phyloP scores from a whole-genome alignment of 768 basidiomycete species.

The Mycena galopus region DNA sequence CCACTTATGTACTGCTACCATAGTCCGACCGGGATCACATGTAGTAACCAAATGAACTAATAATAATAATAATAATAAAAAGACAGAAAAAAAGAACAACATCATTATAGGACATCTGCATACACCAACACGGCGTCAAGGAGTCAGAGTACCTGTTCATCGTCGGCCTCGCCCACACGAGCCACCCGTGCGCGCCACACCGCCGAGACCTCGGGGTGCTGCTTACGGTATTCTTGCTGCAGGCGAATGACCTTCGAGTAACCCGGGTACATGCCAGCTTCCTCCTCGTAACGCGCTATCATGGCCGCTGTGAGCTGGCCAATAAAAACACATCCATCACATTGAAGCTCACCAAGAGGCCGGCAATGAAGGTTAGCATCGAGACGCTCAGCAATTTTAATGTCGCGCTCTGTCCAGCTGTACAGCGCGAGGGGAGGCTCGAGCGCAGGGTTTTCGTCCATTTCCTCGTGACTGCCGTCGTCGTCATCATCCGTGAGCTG shows the following conservation, averaged over 20 bases:
- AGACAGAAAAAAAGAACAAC: too few species aligned
- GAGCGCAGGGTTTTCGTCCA: not conserved
- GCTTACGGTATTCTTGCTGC: not conserved
- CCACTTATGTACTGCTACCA: too few species aligned
- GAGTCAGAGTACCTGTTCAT: too few species aligned
- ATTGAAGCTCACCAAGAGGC: constrained; percentile 15
- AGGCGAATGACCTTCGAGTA: not conserved
- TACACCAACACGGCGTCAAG: too few species aligned
- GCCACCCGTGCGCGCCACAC: constrained; percentile 12
- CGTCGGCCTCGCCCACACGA: not conserved
- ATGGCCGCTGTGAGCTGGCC: constrained; percentile 1
- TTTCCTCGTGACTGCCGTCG: not conserved
- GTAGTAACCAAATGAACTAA: too few species aligned
- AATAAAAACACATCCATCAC: too few species aligned
- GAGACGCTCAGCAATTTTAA: not conserved
- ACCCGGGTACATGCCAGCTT: constrained; percentile 2
- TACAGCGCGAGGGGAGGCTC: not conserved
- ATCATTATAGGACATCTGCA: too few species aligned
- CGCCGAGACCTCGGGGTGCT: constrained; percentile 24
- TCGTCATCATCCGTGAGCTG: not conserved
- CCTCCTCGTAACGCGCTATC: too few species aligned
- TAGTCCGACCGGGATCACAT: too few species aligned
- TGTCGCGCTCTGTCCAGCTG: not conserved
- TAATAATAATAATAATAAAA: too few species aligned
- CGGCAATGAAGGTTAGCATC: constrained; percentile 15